phyloP scores from a whole-genome alignment of 2,329 filamentous ascomycete genomes.

The Penicillium sp. region DNA sequence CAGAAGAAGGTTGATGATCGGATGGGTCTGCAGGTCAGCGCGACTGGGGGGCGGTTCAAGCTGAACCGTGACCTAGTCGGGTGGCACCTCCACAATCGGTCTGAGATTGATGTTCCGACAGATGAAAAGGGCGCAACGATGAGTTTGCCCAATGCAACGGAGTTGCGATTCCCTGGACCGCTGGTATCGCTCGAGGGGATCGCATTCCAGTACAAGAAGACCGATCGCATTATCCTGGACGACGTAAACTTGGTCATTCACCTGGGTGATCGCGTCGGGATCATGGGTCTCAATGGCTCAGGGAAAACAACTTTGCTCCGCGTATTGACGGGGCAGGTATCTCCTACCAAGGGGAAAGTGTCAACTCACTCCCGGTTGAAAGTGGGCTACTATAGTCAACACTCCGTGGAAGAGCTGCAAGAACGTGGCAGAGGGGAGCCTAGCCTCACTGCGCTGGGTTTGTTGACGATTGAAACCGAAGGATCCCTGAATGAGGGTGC shows the following conservation, averaged over 20 bases:
- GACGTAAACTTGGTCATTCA: constrained; percentile 68
- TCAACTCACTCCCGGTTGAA: constrained; percentile 67
- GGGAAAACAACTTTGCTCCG: constrained; percentile 79
- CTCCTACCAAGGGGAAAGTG: constrained; percentile 61
- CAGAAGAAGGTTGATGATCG: constrained; percentile 83
- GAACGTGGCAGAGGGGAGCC: constrained; percentile 52
- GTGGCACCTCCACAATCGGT: constrained; percentile 58
- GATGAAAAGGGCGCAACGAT: constrained; percentile 60
- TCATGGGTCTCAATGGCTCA: constrained; percentile 75
- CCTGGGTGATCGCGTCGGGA: constrained; percentile 70
- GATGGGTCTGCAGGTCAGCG: constrained; percentile 72
- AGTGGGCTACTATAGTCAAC: constrained; percentile 76
- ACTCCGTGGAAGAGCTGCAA: constrained; percentile 70
- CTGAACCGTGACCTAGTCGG: constrained; percentile 71
- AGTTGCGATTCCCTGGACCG: constrained; percentile 72
- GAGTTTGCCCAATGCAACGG: constrained; percentile 61
- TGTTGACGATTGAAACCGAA: constrained; percentile 58
- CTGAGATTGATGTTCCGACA: constrained; percentile 68
- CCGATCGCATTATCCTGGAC: constrained; percentile 53
- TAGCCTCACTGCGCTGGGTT: constrained; percentile 62
- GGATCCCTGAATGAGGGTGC: constrained; percentile 63
- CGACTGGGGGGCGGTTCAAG: constrained; percentile 74
- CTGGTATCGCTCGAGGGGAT: constrained; percentile 70
- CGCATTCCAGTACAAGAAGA: constrained; percentile 60
- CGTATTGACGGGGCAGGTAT: constrained; percentile 62